Percentiles rank a stretch among this genome's conserved stretches.
Conservation (phyloP, 129 eudicot species). For the Flaveria ramosissima region DNA sequence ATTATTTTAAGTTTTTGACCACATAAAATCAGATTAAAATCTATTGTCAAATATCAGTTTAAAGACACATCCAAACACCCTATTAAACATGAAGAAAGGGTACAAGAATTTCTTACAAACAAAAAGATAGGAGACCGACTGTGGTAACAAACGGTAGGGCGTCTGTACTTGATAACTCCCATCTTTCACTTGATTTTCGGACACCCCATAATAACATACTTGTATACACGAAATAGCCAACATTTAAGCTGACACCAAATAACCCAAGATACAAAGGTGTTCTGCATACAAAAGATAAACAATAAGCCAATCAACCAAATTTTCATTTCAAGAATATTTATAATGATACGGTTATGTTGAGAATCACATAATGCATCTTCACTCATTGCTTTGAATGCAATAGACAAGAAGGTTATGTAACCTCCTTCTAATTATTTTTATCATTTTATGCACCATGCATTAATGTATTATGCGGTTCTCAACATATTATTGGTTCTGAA, state of each 20-base stretch:
- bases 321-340: no score
- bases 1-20: not conserved
- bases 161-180: constrained; percentile 79
- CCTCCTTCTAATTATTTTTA: no score
- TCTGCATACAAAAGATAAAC: constrained; percentile 44
- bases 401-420: no score
- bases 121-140: constrained; percentile 70
- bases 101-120: constrained; percentile 56
- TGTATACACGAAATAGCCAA: constrained; percentile 58
- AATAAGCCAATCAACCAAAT: not conserved
- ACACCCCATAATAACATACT: constrained; percentile 73
- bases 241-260: constrained; percentile 60
- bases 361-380: no score
- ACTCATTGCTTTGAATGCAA: no score
- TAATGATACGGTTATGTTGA: no score
- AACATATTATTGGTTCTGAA: no score
- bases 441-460: no score
- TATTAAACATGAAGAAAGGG: not conserved
- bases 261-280: constrained; percentile 74
- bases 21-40: not conserved
- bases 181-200: constrained; percentile 63
- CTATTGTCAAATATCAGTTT: not conserved
- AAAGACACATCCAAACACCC: constrained; percentile 13
- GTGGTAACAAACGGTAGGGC: constrained; percentile 71
- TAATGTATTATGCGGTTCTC: no score